Percentiles rank a stretch among this genome's conserved stretches.
These are phyloP conservation scores for Pseudozyma flocculosa DNA, from an alignment of 1,284 basidiomycete species.

Conservation along the genomic window DNA sequence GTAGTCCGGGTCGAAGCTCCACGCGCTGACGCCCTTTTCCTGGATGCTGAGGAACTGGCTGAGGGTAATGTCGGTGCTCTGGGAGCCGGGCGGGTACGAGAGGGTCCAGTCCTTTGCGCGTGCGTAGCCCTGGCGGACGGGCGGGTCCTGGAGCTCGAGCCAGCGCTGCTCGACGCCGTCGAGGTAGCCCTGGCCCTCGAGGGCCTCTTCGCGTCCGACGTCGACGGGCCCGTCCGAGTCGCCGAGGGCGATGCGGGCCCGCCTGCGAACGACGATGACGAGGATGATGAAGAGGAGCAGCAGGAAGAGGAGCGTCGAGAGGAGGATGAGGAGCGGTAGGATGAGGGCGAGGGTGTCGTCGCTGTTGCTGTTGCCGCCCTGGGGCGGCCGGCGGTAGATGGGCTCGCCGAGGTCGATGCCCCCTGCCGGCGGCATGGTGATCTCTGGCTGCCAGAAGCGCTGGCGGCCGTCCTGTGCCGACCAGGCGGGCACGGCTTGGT, in stretches of 20 bases:
- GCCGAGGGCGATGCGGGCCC: constrained; percentile 63
- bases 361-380: constrained; percentile 21
- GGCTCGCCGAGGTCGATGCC: constrained; percentile 10
- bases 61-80: constrained; percentile 56
- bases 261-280: constrained; percentile 43
- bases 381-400: constrained; percentile 21
- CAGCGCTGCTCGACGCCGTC: constrained; percentile 87
- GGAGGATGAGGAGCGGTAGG: constrained; percentile 72
- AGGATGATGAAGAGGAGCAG: constrained; percentile 57
- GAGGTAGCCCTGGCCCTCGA: constrained; percentile 83
- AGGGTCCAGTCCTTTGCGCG: constrained; percentile 76
- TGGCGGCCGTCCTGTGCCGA: no score
- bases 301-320: constrained; percentile 88
- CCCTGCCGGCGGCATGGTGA: background rate
- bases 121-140: constrained; percentile 71
- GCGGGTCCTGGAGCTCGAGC: constrained; percentile 79
- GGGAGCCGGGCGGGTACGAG: constrained; percentile 32
- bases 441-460: background rate
- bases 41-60: constrained; percentile 56
- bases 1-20: constrained; percentile 57
- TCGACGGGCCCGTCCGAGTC: constrained; percentile 92
- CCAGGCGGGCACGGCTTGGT: no score
- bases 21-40: constrained; percentile 57
- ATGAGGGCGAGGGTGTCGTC: constrained; percentile 46
- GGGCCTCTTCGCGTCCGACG: constrained; percentile 72